Conservation (phyloP, 495 filamentous ascomycete species). For the Astrothelium subdiscretum region DNA sequence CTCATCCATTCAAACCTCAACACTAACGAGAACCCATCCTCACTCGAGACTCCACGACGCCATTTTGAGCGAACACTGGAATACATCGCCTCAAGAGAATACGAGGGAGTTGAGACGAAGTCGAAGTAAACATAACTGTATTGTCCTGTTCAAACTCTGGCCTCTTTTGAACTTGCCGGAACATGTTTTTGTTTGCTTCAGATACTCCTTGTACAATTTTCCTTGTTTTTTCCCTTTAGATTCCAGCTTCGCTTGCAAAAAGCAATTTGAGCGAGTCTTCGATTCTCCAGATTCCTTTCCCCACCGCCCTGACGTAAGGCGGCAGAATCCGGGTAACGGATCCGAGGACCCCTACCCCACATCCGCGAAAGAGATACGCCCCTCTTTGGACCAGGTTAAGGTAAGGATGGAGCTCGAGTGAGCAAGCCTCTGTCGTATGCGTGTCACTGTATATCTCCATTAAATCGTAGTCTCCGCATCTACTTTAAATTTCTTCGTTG, state of each 20-base stretch:
- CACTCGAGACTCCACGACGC: conserved; percentile 71
- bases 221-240: neutral
- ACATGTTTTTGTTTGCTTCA: neutral
- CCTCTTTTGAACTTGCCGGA: neutral
- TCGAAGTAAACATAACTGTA: conserved; percentile 40
- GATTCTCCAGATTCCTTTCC: neutral
- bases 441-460: neutral
- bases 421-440: neutral
- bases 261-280: neutral
- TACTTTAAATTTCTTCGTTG: neutral
- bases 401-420: neutral
- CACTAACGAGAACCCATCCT: conserved; percentile 68
- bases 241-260: neutral
- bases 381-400: neutral
- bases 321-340: neutral
- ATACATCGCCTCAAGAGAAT: conserved; percentile 81
- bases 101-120: conserved; percentile 76
- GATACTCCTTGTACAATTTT: neutral
- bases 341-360: neutral
- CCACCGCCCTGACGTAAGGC: neutral
- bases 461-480: neutral
- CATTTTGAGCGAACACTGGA: conserved; percentile 93
- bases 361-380: neutral
- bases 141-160: neutral
- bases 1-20: conserved; percentile 92